These are phyloP conservation scores for Phytophthora sojae DNA, from an alignment of 352 stramenopile genomes.

Conservation along the genomic window DNA sequence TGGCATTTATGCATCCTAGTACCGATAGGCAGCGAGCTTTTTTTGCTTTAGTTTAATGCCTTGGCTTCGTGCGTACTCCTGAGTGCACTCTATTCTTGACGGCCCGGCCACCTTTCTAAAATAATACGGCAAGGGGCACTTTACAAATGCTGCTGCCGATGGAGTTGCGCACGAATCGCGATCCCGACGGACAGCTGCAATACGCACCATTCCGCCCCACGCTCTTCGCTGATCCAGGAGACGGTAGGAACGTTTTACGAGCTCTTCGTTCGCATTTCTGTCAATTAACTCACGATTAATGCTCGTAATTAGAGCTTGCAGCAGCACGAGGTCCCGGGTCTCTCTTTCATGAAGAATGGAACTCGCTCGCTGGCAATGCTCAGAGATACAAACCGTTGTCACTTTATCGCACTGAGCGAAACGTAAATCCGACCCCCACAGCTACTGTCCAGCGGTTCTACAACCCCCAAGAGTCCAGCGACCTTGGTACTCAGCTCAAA, in stretches of 20 bases:
- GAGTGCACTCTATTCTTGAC: neutral
- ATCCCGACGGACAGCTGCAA: constrained; percentile 48
- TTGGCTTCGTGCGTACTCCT: neutral
- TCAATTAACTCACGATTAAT: neutral
- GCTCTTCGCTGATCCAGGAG: constrained; percentile 40
- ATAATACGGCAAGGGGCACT: constrained; percentile 5
- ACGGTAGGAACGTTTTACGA: constrained; percentile 21
- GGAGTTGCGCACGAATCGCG: constrained; percentile 51
- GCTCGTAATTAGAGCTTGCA: constrained; percentile 22
- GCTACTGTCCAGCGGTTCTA: constrained; percentile 59
- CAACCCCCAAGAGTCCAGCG: constrained; percentile 40
- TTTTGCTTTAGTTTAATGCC: no score
- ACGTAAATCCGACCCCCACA: constrained; percentile 58
- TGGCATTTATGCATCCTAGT: no score
- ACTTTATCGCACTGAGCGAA: constrained; percentile 50
- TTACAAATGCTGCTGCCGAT: constrained; percentile 49
- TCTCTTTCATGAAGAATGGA: constrained; percentile 56
- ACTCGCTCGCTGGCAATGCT: constrained; percentile 44
- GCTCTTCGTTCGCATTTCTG: neutral
- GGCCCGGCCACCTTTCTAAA: neutral
- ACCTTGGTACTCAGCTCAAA: constrained; percentile 39
- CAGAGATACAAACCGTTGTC: constrained; percentile 24
- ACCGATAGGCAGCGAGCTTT: no score
- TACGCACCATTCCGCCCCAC: constrained; percentile 63
- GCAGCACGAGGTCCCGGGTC: constrained; percentile 41